Base-by-base conservation (phyloP, 2,329 filamentous ascomycete genomes). In the Ascochyta koolunga region DNA sequence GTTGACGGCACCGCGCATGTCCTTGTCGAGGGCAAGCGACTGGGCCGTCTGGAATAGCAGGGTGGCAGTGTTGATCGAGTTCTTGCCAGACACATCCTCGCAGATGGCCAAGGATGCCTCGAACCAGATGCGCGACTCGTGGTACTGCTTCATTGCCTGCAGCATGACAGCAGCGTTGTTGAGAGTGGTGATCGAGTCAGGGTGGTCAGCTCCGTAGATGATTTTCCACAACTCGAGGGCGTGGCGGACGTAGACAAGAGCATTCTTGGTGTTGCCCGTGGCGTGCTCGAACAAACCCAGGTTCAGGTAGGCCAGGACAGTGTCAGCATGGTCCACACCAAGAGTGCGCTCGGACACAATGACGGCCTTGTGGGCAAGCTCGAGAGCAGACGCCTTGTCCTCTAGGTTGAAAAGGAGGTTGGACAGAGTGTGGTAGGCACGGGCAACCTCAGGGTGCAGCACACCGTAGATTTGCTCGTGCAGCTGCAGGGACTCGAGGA, bases 81-180 rank as follows among this genome's bases (percentile, higher is more conserved):
- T 85, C 75, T 90, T 89, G 69, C 95, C 95, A 61, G 93, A 96
- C 4, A 97, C 87, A 39, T 88, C 85, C 77, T 97, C 92, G 74
- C 93, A 97, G 58, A 98, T 88, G 37, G 86, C 83, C 45, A 98
- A 86, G 9, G 93, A 96, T 61, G 91, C 89, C 77, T 98, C 95
- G 71, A 99, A 99, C 95, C 95, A 99, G 59, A 93, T 83, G 45
- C 95, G 89, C 39, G 93, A 98, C 77, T 96, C 91, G 67, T 93
- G 89, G 79, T 96, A 99, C 57, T 90, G 88, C 82, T 98, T 96
- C 66, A 97, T 84, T 50, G 92, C 88, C 77, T 99, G 95, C 54
- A 99, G 86, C 95, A 99, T 99, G 56, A 99, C 95, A 7, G 95
- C 95, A 18, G 91, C 93, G 70, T 99, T 99, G 84, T 98, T 99